A percentile compares a stretch with the other conserved stretches of the same genome.
Evolutionary conservation across 805 yeast genomes (phyloP).

Genomic region (Ogataea henricii): DNA sequence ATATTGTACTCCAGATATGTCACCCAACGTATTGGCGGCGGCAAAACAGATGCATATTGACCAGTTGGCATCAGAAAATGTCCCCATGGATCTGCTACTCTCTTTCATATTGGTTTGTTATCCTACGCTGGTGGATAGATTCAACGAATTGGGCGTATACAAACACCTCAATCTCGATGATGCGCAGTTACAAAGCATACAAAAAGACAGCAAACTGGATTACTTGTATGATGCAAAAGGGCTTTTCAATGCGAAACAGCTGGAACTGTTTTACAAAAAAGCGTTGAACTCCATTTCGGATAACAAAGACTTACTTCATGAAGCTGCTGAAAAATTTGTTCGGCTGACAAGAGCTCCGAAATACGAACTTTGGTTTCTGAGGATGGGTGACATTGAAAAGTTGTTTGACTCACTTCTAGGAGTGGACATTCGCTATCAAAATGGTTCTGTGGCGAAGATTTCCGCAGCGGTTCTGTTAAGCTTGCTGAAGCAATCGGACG

Average conservation of each 20-base stretch:
- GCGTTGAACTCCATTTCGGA: background rate
- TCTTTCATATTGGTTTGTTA: background rate
- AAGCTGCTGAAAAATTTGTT: background rate
- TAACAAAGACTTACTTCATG: background rate
- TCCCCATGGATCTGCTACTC: background rate
- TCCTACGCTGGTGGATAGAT: background rate
- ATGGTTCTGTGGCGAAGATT: background rate
- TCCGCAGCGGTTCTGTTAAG: background rate
- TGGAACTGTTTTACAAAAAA: background rate
- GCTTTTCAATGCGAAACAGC: background rate
- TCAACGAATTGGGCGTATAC: slow-evolving; percentile 1
- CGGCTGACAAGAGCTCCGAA: background rate
- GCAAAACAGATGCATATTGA: background rate
- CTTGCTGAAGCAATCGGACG: no score
- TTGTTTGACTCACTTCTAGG: background rate
- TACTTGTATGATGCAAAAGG: background rate
- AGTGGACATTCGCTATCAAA: background rate
- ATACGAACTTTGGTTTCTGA: background rate
- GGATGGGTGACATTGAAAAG: background rate
- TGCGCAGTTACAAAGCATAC: background rate
- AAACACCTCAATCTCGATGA: background rate
- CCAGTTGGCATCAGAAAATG: background rate
- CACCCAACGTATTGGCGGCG: background rate
- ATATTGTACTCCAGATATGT: background rate
- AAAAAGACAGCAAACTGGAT: background rate